Evolutionary conservation across 306 rosid genomes (phyloP), one percentile per base, ranked within the genome.

Genomic region (Fagus crenata): DNA sequence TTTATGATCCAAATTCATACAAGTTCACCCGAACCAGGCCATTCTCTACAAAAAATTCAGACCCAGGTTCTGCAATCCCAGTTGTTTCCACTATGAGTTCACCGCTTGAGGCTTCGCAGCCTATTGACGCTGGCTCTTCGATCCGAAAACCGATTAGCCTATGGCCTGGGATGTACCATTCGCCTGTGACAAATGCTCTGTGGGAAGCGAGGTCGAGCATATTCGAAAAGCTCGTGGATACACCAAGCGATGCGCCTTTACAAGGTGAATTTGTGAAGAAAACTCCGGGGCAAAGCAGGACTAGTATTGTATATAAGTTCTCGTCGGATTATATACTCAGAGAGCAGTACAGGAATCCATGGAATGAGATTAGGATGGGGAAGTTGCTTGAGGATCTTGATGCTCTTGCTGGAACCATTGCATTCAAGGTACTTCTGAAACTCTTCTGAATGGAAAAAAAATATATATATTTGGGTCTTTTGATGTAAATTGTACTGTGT

Each of bases 381-480:
- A 93, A 90, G 79, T 77, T 89, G 77, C 81, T 93, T 1, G 98
- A 93, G 84, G 98, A 93, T 75, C 92, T 93, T 51, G 98, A 93
- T 64, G 97, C 97, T 76, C 91, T 93, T 6, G 94, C 96, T 40
- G 98, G 98, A 32, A 93, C 98, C 81, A 84, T 93, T 72, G 92
- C 96, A 3, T 84, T 82, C 77, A 93, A 93, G 96, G 97, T 90
- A 60, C 7, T 8, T n/a, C 12, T 55, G 17, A 67, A 28, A 39
- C 28, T 22, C 35, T 68, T 51, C 49, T 4, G 18, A 31, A 18
- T 53, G 28, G 28, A 22, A 22, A 22, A 22, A 22, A 22, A 0
- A 22, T 22, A 22, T 22, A 1, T 5, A 32, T 28, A 2, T 28
- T 56, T 33, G 6, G 67, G 36, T 9, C 4, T 60, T 32, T 11